These are phyloP conservation scores for Quercus robur DNA, from an alignment of 306 rosid genomes.

Conservation along the genomic window DNA sequence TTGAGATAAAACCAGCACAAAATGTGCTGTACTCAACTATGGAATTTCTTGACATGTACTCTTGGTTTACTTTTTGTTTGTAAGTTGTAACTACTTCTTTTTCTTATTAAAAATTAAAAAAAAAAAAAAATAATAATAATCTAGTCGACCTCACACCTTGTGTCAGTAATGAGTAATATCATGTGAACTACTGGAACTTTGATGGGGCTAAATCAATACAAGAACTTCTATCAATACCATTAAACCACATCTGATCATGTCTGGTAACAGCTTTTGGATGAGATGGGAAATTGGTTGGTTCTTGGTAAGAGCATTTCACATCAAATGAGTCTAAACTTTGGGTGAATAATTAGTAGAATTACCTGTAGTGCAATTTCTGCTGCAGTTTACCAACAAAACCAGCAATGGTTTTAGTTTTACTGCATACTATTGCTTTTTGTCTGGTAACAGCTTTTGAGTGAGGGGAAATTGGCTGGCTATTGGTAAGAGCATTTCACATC, in stretches of 20 bases:
- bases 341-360: background rate
- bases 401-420: too few species aligned
- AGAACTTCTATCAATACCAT: too few species aligned
- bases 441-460: too few species aligned
- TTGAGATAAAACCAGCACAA: constrained; percentile 28
- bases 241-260: too few species aligned
- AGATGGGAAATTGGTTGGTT: too few species aligned
- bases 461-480: too few species aligned
- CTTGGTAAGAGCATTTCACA: background rate
- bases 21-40: constrained; percentile 16
- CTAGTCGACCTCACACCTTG: fast-evolving
- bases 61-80: constrained; percentile 8
- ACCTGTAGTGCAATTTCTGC: too few species aligned
- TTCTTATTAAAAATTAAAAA: too few species aligned
- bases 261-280: background rate
- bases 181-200: fast-evolving
- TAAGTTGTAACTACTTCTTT: background rate
- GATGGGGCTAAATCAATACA: fast-evolving
- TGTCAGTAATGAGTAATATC: fast-evolving
- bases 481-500: too few species aligned
- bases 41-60: constrained; percentile 11
- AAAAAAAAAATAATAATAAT: too few species aligned
- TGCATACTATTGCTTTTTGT: too few species aligned
- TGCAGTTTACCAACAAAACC: too few species aligned
- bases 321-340: background rate